Evolutionary conservation across 345 rosid species (phyloP).

Genomic region (Populus alba): DNA sequence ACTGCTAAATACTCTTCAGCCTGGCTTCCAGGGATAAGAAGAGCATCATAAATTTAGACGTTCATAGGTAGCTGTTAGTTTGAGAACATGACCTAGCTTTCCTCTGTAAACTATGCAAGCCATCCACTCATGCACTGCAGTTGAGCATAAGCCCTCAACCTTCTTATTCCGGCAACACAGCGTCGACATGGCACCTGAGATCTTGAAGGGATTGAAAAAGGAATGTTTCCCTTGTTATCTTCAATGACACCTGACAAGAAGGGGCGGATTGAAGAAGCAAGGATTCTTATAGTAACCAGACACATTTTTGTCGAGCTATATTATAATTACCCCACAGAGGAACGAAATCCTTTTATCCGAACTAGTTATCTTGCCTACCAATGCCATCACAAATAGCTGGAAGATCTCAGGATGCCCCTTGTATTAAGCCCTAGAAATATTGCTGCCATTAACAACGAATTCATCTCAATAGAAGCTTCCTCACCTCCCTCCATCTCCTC

Average conservation of each 20-base stretch:
- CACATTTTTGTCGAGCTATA: too few species aligned
- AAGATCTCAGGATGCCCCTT: slow-evolving; percentile 67
- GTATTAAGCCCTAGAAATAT: slow-evolving; percentile 64
- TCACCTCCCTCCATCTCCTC: too few species aligned
- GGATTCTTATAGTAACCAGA: not conserved
- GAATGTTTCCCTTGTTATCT: slow-evolving; percentile 70
- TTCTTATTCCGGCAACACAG: slow-evolving; percentile 83
- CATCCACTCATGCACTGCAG: slow-evolving; percentile 97
- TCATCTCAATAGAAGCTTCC: too few species aligned
- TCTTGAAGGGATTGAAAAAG: slow-evolving; percentile 88
- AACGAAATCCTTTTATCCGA: slow-evolving; percentile 63
- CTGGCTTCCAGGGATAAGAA: slow-evolving; percentile 87
- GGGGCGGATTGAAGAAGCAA: not conserved
- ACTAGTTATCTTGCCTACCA: slow-evolving; percentile 55
- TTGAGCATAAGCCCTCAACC: slow-evolving; percentile 67
- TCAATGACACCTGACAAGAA: slow-evolving; percentile 38
- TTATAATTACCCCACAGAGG: slow-evolving; percentile 71
- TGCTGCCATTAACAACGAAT: slow-evolving; percentile 54
- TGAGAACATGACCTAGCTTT: slow-evolving; percentile 79
- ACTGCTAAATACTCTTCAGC: slow-evolving; percentile 82
- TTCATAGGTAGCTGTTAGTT: slow-evolving; percentile 53
- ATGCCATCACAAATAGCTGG: slow-evolving; percentile 56
- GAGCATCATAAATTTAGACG: slow-evolving; percentile 75
- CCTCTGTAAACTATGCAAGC: slow-evolving; percentile 77
- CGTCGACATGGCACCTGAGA: slow-evolving; percentile 74